Evolutionary conservation across 2,329 filamentous ascomycete species (phyloP).

Genomic region (Ophiostoma novo-ulmi): DNA sequence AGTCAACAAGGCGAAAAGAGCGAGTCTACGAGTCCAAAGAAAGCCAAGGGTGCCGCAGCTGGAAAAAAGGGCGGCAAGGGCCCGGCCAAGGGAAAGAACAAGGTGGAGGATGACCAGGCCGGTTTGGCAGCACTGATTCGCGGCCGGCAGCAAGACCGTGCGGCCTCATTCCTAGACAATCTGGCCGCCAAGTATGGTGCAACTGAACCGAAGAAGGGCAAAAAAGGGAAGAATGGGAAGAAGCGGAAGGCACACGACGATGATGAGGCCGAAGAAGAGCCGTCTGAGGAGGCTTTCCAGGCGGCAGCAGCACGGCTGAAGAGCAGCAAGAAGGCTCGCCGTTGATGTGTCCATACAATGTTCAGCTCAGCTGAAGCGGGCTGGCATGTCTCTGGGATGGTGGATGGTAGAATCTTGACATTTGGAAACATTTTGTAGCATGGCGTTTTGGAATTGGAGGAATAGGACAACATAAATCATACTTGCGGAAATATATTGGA

Average conservation of each 20-base stretch:
- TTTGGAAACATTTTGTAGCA: neutral
- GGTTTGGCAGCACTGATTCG: constrained; percentile 58
- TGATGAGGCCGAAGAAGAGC: constrained; percentile 53
- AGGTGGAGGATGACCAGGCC: constrained; percentile 30
- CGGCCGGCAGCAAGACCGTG: constrained; percentile 61
- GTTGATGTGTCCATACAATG: neutral
- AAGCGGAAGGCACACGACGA: constrained; percentile 41
- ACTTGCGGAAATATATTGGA: neutral
- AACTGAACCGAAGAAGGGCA: constrained; percentile 41
- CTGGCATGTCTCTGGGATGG: neutral
- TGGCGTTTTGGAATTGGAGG: constrained; percentile 9
- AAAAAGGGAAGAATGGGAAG: constrained; percentile 46
- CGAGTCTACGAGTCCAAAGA: neutral
- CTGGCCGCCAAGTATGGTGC: constrained; percentile 72
- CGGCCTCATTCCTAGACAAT: constrained; percentile 60
- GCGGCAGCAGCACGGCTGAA: constrained; percentile 49
- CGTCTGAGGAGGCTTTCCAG: constrained; percentile 57
- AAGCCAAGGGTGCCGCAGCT: neutral
- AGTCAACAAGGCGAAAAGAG: constrained; percentile 31
- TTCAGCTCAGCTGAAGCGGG: neutral
- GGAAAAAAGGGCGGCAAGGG: constrained; percentile 6
- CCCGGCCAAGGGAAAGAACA: constrained; percentile 28
- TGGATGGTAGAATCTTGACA: too few relatives aligned
- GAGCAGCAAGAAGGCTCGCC: constrained; percentile 25
- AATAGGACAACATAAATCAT: neutral